Conservation (phyloP, 176 grass and related monocot species). For the Luzula sylvatica region DNA sequence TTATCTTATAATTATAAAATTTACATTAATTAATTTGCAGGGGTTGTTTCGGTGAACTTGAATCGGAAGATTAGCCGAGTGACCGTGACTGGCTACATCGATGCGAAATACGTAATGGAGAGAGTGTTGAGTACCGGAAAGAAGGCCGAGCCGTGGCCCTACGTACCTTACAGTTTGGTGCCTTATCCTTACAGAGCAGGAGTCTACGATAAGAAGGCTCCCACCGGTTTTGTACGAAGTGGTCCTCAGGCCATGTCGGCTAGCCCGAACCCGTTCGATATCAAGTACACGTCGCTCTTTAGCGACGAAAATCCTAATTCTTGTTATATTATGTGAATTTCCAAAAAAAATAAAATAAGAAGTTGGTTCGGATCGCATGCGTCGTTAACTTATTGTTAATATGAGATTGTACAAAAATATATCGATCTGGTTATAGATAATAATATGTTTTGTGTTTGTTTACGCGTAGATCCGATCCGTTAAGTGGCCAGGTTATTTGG, state of each 20-base stretch:
- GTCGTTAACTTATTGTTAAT: no score
- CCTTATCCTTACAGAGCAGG: slow-evolving; percentile 64
- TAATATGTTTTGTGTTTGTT: no score
- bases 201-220: slow-evolving; percentile 86
- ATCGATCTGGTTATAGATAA: no score
- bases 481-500: no score
- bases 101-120: slow-evolving; percentile 55
- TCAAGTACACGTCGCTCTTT: slow-evolving; percentile 44
- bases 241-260: slow-evolving; percentile 46
- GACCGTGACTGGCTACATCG: slow-evolving; percentile 67
- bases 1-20: no score
- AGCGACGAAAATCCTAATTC: slow-evolving; percentile 73
- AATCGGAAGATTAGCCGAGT: slow-evolving; percentile 62
- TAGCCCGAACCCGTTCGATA: slow-evolving; percentile 37
- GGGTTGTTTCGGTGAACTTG: slow-evolving; percentile 45
- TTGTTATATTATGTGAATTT: slow-evolving; percentile 55
- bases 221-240: slow-evolving; percentile 41
- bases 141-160: slow-evolving; percentile 67
- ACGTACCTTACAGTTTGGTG: slow-evolving; percentile 46
- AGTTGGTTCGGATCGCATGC: no score
- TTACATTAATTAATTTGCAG: no score
- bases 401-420: no score
- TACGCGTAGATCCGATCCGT: no score
- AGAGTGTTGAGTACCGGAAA: slow-evolving; percentile 51
- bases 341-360: no score